A percentile compares a stretch with the other conserved stretches of the same genome.
phyloP scores from a whole-genome alignment of 345 rosid genomes.

The Sapria himalayana region DNA sequence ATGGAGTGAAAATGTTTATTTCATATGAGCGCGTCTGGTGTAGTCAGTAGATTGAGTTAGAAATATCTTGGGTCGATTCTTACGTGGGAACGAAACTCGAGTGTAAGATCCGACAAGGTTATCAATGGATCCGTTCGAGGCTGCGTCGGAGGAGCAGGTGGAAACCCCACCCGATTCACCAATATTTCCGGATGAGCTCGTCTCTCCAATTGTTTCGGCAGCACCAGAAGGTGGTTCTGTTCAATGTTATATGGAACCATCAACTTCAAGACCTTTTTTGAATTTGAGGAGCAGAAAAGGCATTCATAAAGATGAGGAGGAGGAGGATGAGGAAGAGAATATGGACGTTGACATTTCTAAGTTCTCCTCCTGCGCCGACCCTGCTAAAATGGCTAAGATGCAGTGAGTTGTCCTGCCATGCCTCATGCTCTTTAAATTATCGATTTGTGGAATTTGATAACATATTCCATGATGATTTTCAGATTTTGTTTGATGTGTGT shows the following conservation, averaged over 20 bases:
- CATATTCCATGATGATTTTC: too few relatives aligned
- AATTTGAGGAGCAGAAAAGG: too few relatives aligned
- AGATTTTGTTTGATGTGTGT: too few relatives aligned
- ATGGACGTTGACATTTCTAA: slow-evolving; percentile 73
- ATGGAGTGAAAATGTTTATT: too few relatives aligned
- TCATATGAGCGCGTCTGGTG: too few relatives aligned
- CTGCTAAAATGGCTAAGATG: slow-evolving; percentile 78
- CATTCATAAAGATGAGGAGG: slow-evolving; percentile 55
- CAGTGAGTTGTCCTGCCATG: slow-evolving; percentile 37
- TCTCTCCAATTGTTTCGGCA: slow-evolving; percentile 9
- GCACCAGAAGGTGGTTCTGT: slow-evolving; percentile 9
- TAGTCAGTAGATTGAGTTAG: too few relatives aligned
- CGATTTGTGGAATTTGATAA: too few relatives aligned
- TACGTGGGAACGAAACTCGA: too few relatives aligned
- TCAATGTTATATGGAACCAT: slow-evolving; percentile 8
- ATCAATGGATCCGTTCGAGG: slow-evolving; percentile 83
- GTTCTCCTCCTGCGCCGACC: slow-evolving; percentile 52
- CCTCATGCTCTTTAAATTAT: too few relatives aligned
- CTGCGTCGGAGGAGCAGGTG: slow-evolving; percentile 60
- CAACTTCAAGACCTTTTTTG: slow-evolving; percentile 8
- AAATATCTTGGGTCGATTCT: too few relatives aligned
- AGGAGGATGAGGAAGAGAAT: slow-evolving; percentile 72
- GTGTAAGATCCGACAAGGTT: slow-evolving; percentile 44
- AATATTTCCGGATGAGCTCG: slow-evolving; percentile 17
- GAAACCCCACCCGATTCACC: slow-evolving; percentile 60